Evolutionary conservation across 108 stramenopile genomes (phyloP).

Genomic region (Fragilariopsis cylindrus): DNA sequence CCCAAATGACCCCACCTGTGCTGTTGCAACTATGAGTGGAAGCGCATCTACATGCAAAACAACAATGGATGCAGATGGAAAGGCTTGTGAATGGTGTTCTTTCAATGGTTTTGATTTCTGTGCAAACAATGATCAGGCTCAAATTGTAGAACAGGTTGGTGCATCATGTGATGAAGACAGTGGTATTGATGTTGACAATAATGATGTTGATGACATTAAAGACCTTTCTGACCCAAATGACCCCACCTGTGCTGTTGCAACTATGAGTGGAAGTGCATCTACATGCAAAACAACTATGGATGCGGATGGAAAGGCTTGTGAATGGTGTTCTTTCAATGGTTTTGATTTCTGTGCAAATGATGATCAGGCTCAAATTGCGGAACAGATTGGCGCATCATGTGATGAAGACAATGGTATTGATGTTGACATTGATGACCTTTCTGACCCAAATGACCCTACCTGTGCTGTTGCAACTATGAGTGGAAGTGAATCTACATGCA

Average conservation of each 20-base stretch:
- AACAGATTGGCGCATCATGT: slow-evolving; percentile 32
- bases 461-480: slow-evolving; percentile 23
- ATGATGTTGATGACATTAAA: neutral
- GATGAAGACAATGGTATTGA: neutral
- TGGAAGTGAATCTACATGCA: slow-evolving; percentile 19
- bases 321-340: slow-evolving; percentile 25
- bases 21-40: slow-evolving; percentile 19
- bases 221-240: slow-evolving; percentile 24
- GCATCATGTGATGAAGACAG: slow-evolving; percentile 15
- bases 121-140: slow-evolving; percentile 34
- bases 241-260: slow-evolving; percentile 19
- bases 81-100: slow-evolving; percentile 43
- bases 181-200: neutral
- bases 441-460: slow-evolving; percentile 23
- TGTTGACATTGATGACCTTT: neutral
- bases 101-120: slow-evolving; percentile 18
- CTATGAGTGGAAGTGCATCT: slow-evolving; percentile 20
- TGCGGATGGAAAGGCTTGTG: slow-evolving; percentile 31
- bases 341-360: slow-evolving; percentile 21
- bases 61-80: slow-evolving; percentile 43
- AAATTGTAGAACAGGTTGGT: slow-evolving; percentile 25
- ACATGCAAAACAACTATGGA: slow-evolving; percentile 24
- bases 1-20: slow-evolving; percentile 32
- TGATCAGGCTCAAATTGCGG: slow-evolving; percentile 36
- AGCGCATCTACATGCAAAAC: slow-evolving; percentile 26